Evolutionary conservation across 2,329 filamentous ascomycete species (phyloP).

Genomic region (Rhexocercosporidium sp.): DNA sequence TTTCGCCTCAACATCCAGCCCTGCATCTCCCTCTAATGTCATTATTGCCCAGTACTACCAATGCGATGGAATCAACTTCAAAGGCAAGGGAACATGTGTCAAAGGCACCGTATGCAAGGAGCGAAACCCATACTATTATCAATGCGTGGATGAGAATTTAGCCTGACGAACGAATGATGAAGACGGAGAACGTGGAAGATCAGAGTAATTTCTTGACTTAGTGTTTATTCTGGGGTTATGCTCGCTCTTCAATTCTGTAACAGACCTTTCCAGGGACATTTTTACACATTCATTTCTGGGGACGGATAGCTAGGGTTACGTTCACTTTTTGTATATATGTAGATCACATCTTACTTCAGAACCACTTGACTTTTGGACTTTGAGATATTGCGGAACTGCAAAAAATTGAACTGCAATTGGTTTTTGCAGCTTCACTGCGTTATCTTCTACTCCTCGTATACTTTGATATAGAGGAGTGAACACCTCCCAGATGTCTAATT

Average conservation of each 20-base stretch:
- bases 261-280: too few relatives aligned
- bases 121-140: constrained; percentile 11
- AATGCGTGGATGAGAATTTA: constrained; percentile 11
- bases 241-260: neutral
- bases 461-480: too few relatives aligned
- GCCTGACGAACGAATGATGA: neutral
- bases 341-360: neutral
- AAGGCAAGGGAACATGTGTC: neutral
- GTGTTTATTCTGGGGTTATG: neutral
- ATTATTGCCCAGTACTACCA: constrained; percentile 12
- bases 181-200: neutral
- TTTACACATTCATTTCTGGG: neutral
- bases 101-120: constrained; percentile 9
- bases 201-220: neutral
- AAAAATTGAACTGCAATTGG: neutral
- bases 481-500: too few relatives aligned
- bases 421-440: neutral
- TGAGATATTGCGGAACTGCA: neutral
- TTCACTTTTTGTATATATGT: neutral
- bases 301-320: neutral
- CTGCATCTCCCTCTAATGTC: neutral
- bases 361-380: neutral
- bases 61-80: constrained; percentile 11
- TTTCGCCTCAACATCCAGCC: neutral
- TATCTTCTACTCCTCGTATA: too few relatives aligned